Conservation (phyloP, 495 filamentous ascomycete species). For the Sphaerosporella brunnea region DNA sequence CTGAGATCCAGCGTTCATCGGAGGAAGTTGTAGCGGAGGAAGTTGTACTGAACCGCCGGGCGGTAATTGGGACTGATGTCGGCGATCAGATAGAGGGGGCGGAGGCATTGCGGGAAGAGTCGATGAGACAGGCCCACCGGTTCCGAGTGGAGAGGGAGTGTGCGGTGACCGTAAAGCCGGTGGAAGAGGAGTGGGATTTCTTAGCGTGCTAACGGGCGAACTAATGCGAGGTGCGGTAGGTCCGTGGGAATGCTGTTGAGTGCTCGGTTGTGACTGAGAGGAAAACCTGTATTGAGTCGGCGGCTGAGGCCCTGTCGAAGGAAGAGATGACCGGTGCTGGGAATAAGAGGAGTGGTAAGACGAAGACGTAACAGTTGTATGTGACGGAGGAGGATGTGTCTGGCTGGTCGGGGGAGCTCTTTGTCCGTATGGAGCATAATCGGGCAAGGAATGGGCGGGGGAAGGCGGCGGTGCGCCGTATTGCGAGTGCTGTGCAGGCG, state of each 20-base stretch:
- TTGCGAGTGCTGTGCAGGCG: conserved; percentile 7
- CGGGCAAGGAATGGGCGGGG: conserved; percentile 6
- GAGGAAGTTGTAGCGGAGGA: conserved; percentile 24
- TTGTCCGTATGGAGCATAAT: conserved; percentile 16
- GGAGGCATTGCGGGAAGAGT: conserved; percentile 20
- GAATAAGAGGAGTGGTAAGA: conserved; percentile 24
- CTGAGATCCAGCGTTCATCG: conserved; percentile 22
- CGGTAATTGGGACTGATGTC: conserved; percentile 8
- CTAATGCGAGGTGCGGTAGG: conserved; percentile 16
- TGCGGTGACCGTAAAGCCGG: conserved; percentile 8
- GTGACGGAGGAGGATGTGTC: conserved; percentile 16
- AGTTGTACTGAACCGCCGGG: conserved; percentile 19
- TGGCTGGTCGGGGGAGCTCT: conserved; percentile 8
- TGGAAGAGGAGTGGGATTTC: conserved; percentile 9
- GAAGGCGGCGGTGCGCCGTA: conserved; percentile 12
- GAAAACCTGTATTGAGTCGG: conserved; percentile 8
- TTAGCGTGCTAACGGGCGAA: conserved; percentile 13
- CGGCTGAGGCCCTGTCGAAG: background rate
- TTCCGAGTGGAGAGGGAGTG: conserved; percentile 14
- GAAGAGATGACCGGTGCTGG: conserved; percentile 13
- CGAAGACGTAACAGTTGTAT: conserved; percentile 18
- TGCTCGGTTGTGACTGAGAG: no score
- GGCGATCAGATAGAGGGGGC: conserved; percentile 18
- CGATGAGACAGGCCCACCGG: conserved; percentile 12
- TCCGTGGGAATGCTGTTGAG: no score